Conservation (phyloP, 129 eudicot genomes). For the Lactuca saligna region DNA sequence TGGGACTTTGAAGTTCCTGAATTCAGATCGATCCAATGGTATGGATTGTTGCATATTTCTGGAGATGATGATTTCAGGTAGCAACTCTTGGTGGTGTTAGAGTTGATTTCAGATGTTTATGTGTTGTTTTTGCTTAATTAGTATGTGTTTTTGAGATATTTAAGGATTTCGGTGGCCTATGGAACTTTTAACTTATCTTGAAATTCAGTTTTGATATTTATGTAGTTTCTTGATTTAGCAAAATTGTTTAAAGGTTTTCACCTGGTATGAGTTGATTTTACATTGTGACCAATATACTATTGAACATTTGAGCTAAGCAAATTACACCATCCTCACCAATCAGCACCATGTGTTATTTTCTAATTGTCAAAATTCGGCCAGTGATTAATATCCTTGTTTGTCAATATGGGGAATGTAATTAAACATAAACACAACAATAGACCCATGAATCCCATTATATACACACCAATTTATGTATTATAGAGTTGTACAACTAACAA, state of each 20-base stretch:
- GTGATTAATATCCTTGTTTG: too few relatives aligned
- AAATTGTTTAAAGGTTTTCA: background rate
- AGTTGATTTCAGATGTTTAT: conserved; percentile 15
- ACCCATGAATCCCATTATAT: too few relatives aligned
- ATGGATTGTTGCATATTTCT: conserved; percentile 5
- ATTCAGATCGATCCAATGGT: background rate
- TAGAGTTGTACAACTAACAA: too few relatives aligned
- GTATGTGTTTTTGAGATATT: conserved; percentile 12
- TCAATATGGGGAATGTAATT: too few relatives aligned
- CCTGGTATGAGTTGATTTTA: background rate
- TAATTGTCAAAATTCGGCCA: too few relatives aligned
- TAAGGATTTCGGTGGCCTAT: conserved; percentile 24
- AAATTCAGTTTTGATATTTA: conserved; percentile 24
- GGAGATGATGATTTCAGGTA: conserved; percentile 11
- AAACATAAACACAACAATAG: too few relatives aligned
- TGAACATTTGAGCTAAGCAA: too few relatives aligned
- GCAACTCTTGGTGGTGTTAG: conserved; percentile 5
- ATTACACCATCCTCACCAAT: too few relatives aligned
- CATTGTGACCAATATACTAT: background rate
- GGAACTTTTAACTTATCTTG: conserved; percentile 17
- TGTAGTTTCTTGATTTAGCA: conserved; percentile 7
- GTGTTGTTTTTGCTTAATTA: conserved; percentile 21
- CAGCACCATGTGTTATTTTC: too few relatives aligned
- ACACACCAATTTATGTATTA: too few relatives aligned
- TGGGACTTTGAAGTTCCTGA: conserved; percentile 23